Percentiles rank a stretch among this genome's conserved stretches.
Conservation (phyloP, 192 early-diverging fungal genomes). For the Fimicolochytrium jonesii region DNA sequence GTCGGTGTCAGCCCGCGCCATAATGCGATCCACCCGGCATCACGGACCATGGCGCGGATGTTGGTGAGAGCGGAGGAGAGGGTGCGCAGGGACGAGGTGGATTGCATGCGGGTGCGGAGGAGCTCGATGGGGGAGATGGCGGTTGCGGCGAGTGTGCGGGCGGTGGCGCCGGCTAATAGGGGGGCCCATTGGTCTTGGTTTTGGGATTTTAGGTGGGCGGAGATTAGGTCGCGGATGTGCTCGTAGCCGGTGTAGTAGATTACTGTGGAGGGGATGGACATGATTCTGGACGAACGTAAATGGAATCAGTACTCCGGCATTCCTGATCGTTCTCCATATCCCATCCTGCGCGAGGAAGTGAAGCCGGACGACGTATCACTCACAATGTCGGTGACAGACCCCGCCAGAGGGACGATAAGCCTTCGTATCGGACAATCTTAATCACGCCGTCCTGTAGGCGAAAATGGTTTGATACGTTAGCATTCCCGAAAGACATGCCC, state of each 20-base stretch:
- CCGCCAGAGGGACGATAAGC: conserved; percentile 74
- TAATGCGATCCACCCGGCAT: conserved; percentile 57
- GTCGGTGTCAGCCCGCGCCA: conserved; percentile 88
- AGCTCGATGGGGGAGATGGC: conserved; percentile 88
- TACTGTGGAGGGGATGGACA: conserved; percentile 86
- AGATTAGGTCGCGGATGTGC: conserved; percentile 57
- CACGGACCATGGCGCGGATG: conserved; percentile 56
- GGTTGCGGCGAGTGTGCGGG: conserved; percentile 72
- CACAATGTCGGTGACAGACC: conserved; percentile 80
- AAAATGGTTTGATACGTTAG: conserved; percentile 4
- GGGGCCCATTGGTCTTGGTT: conserved; percentile 58
- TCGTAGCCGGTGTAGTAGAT: conserved; percentile 97
- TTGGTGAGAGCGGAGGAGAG: conserved; percentile 54
- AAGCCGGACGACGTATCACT: not conserved
- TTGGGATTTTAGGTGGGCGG: conserved; percentile 18
- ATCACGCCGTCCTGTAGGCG: conserved; percentile 44
- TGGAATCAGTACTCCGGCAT: not conserved
- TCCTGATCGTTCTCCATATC: not conserved
- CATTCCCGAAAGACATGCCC: not conserved
- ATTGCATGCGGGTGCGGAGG: conserved; percentile 88
- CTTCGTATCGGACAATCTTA: conserved; percentile 78
- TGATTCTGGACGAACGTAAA: conserved; percentile 33
- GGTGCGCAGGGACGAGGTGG: conserved; percentile 55
- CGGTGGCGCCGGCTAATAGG: conserved; percentile 68
- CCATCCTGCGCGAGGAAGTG: not conserved